These are phyloP conservation scores for Ehretia macrophylla DNA, from an alignment of 257 asterid genomes.

Conservation along the genomic window DNA sequence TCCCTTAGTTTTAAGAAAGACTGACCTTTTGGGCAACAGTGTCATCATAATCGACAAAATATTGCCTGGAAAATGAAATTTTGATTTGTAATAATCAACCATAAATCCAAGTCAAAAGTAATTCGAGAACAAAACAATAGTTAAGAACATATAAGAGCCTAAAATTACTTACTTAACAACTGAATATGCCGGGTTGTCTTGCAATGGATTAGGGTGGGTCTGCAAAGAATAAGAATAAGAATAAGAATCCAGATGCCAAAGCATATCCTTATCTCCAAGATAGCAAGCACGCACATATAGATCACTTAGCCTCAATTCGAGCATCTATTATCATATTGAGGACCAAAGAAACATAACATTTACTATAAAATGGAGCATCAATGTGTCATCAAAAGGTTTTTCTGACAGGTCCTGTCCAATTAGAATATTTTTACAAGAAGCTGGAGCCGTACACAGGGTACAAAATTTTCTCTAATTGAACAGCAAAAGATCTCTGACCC, in stretches of 20 bases:
- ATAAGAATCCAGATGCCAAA: background rate
- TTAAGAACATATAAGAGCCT: slow-evolving; percentile 1
- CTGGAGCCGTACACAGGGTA: no score
- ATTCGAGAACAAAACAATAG: background rate
- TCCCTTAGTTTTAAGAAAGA: background rate
- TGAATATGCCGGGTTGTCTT: slow-evolving; percentile 79
- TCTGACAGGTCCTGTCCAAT: no score
- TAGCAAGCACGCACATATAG: background rate
- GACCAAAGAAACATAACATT: background rate
- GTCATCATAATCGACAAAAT: slow-evolving; percentile 80
- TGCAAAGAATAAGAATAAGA: slow-evolving; percentile 26
- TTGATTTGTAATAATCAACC: background rate
- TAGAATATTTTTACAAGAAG: no score
- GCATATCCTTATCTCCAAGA: background rate
- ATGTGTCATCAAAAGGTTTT: no score
- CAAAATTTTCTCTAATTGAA: no score
- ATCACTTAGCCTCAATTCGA: background rate
- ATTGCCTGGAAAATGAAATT: slow-evolving; percentile 50
- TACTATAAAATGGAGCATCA: no score
- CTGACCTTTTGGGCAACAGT: slow-evolving; percentile 72
- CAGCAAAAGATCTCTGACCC: no score
- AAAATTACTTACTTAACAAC: slow-evolving; percentile 55
- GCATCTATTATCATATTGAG: background rate
- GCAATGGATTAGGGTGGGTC: slow-evolving; percentile 78
- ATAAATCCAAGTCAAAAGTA: background rate